phyloP scores from a whole-genome alignment of 805 yeast species.

The Candida bentonensis region DNA sequence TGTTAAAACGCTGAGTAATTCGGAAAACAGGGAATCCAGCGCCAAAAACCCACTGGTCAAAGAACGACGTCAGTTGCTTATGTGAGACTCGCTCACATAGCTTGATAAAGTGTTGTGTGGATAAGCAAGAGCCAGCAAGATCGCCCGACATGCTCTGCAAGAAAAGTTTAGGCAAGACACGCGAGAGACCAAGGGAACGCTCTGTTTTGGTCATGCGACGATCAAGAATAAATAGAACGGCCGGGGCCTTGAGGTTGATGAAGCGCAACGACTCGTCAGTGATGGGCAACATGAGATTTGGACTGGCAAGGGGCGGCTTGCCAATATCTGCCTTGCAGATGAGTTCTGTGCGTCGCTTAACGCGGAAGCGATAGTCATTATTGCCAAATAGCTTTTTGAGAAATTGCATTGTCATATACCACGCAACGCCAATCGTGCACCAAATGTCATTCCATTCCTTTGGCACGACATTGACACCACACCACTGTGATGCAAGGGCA shows the following conservation, averaged over 20 bases:
- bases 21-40: slow-evolving; percentile 81
- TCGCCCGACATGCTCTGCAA: slow-evolving; percentile 95
- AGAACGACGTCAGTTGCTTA: slow-evolving; percentile 65
- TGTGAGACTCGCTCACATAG: slow-evolving; percentile 94
- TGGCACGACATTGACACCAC: slow-evolving; percentile 84
- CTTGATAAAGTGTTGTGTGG: slow-evolving; percentile 75
- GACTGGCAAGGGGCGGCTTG: slow-evolving; percentile 67
- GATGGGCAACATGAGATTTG: slow-evolving; percentile 52
- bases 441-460: slow-evolving; percentile 66
- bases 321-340: slow-evolving; percentile 66
- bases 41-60: slow-evolving; percentile 86
- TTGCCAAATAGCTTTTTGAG: slow-evolving; percentile 60
- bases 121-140: slow-evolving; percentile 57
- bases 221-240: slow-evolving; percentile 73
- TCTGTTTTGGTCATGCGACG: slow-evolving; percentile 93
- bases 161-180: slow-evolving; percentile 84
- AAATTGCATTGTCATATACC: slow-evolving; percentile 68
- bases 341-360: slow-evolving; percentile 49
- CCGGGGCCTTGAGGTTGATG: slow-evolving; percentile 66
- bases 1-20: slow-evolving; percentile 84
- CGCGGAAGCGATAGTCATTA: slow-evolving; percentile 64
- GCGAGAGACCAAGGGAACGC: slow-evolving; percentile 77
- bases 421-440: slow-evolving; percentile 77
- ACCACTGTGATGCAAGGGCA: slow-evolving; percentile 79
- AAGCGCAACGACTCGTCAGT: slow-evolving; percentile 49